Percentiles rank a stretch among this genome's conserved stretches.
These are phyloP conservation scores for Mycena haematopus DNA, from an alignment of 768 basidiomycete genomes.

Conservation along the genomic window DNA sequence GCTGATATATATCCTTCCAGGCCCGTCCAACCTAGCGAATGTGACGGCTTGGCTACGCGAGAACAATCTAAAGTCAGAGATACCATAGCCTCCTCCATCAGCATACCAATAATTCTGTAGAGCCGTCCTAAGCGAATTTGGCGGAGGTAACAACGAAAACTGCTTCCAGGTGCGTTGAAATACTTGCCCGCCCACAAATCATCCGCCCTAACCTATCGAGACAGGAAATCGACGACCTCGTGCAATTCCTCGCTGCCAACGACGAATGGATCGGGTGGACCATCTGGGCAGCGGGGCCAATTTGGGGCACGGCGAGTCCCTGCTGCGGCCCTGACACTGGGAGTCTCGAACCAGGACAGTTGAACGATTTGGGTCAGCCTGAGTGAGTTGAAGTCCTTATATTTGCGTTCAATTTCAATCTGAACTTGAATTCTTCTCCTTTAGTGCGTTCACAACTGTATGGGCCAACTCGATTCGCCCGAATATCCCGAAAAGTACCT, in stretches of 20 bases:
- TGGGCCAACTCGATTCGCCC: constrained; percentile 45
- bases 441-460: constrained; percentile 45
- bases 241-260: constrained; percentile 47
- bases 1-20: constrained; percentile 20
- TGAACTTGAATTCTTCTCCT: neutral
- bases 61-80: constrained; percentile 47
- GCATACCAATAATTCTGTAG: constrained; percentile 31
- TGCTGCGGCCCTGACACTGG: constrained; percentile 53
- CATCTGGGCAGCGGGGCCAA: constrained; percentile 55
- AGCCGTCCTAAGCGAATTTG: constrained; percentile 53
- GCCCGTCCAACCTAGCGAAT: constrained; percentile 48
- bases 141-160: constrained; percentile 49
- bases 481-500: constrained; percentile 42
- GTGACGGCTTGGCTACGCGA: constrained; percentile 50
- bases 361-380: constrained; percentile 45
- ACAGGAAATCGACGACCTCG: constrained; percentile 39
- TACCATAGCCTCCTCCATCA: neutral
- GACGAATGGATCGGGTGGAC: constrained; percentile 56
- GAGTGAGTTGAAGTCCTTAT: constrained; percentile 36
- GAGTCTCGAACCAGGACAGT: constrained; percentile 49
- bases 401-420: neutral
- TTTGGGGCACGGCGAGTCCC: constrained; percentile 50
- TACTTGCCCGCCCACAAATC: neutral
- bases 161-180: constrained; percentile 43
- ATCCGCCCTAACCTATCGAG: neutral